Conservation (phyloP, 2,329 filamentous ascomycete genomes). For the Sclerotinia borealis region DNA sequence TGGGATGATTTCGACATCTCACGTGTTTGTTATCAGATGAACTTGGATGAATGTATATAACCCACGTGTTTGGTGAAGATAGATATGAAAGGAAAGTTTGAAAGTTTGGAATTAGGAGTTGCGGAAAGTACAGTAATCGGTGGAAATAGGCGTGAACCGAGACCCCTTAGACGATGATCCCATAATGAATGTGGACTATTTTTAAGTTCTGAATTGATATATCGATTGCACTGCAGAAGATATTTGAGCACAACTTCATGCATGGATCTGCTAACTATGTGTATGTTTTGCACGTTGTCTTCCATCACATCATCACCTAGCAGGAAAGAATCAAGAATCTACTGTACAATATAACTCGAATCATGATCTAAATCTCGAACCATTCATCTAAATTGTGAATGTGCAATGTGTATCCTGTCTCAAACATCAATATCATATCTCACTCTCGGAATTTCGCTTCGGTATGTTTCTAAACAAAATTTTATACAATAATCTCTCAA, state of each 20-base stretch:
- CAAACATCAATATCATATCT: not conserved
- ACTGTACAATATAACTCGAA: too few relatives aligned
- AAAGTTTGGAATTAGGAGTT: not conserved
- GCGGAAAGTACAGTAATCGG: not conserved
- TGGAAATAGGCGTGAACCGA: not conserved
- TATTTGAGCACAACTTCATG: slow-evolving; percentile 5
- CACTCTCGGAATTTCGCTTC: not conserved
- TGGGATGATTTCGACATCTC: not conserved
- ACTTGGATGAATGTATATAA: not conserved
- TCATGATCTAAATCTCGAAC: too few relatives aligned
- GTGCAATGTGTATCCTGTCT: not conserved
- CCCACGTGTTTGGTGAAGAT: not conserved
- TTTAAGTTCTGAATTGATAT: too few relatives aligned
- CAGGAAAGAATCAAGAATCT: not conserved
- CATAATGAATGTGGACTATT: too few relatives aligned
- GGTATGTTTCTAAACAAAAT: not conserved
- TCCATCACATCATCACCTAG: not conserved
- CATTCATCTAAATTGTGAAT: too few relatives aligned
- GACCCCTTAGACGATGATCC: not conserved
- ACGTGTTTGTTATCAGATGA: not conserved
- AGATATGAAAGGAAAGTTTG: not conserved
- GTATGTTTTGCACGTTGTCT: not conserved
- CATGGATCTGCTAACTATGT: slow-evolving; percentile 1
- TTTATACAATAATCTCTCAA: not conserved
- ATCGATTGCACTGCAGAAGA: not conserved